phyloP scores from a whole-genome alignment of 2,329 filamentous ascomycete genomes.

The Fusarium sarcochroum region DNA sequence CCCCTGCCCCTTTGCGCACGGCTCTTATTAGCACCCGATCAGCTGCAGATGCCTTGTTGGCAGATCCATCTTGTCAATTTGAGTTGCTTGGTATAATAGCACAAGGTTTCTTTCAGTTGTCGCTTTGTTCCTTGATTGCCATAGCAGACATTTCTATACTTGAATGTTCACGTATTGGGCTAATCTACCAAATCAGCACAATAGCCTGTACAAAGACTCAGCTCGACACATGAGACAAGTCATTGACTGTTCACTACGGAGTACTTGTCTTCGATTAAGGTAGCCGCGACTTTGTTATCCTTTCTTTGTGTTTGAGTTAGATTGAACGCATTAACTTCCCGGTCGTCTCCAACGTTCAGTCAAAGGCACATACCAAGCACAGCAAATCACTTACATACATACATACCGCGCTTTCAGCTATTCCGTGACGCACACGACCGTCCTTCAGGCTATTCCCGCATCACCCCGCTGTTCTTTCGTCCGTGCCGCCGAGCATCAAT shows the following conservation, averaged over 20 bases:
- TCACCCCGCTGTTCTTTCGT: slow-evolving; percentile 27
- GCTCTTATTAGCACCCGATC: slow-evolving; percentile 41
- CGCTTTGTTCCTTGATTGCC: not conserved
- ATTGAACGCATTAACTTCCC: not conserved
- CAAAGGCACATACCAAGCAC: slow-evolving; percentile 14
- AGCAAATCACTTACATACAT: slow-evolving; percentile 7
- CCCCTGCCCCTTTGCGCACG: slow-evolving; percentile 33
- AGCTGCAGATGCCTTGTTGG: slow-evolving; percentile 29
- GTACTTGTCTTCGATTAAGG: not conserved
- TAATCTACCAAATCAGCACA: slow-evolving; percentile 19
- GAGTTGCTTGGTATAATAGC: slow-evolving; percentile 20
- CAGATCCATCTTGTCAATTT: slow-evolving; percentile 12
- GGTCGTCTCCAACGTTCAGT: not conserved
- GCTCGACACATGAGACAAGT: slow-evolving; percentile 9
- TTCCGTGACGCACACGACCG: slow-evolving; percentile 7
- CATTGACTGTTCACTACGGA: slow-evolving; percentile 7
- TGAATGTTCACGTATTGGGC: slow-evolving; percentile 11
- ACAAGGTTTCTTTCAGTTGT: slow-evolving; percentile 7
- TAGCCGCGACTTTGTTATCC: not conserved
- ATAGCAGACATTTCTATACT: slow-evolving; percentile 5
- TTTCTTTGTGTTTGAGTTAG: slow-evolving; percentile 4
- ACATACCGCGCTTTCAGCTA: slow-evolving; percentile 9
- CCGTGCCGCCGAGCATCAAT: slow-evolving; percentile 33
- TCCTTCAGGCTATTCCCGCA: slow-evolving; percentile 16
- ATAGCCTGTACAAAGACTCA: slow-evolving; percentile 16